Base-by-base conservation (phyloP, 2,329 filamentous ascomycete species). In the Paraconiothyrium sp. region DNA sequence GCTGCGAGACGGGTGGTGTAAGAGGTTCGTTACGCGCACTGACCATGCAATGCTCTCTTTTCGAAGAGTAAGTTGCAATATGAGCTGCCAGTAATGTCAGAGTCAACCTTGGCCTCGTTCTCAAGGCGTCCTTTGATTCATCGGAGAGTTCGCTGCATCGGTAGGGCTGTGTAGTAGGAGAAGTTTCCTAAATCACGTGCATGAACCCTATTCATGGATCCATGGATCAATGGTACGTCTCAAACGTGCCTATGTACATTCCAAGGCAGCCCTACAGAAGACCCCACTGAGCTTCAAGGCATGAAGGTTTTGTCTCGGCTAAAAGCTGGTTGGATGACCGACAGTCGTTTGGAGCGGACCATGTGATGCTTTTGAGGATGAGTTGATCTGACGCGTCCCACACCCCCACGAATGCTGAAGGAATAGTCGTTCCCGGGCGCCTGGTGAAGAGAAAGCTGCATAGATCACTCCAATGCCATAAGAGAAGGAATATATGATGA, bases 11-110 rank as follows among this genome's bases (percentile, higher is more conserved):
- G 54, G 35, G 61, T 66, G 61, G 57, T 61, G 75, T 77, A 52
- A 63, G 69, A 76, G 69, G 72, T 68, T 58, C 65, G 75, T 66
- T 68, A 75, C 74, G 63, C 41, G 72, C 74, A 76, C 72, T 66
- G 65, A 27, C 72, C 71, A 43, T 54, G 2, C 46, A 54, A 62
- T 63, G 49, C 61, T 65, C 61, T 48, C 59, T 59, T 54, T 50
- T 22, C 43, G 61, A 59, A 59, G 54, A 55, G 51, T 49, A 54
- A 60, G 57, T 65, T 66, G 63, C 67, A 66, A 69, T 67, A 67
- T 62, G 58, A 59, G 59, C 44, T 57, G 30, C 57, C 61, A 50
- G 51, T 63, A 66, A 67, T 61, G 58, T 64, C 57, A 50, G 47
- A 67, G 49, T 5, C 24, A 58, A 39, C 54, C 44, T 46, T 47